Percentiles rank a stretch among this genome's conserved stretches.
Conservation (phyloP, 169 alveolate genomes). For the Cryptosporidium sp. region DNA sequence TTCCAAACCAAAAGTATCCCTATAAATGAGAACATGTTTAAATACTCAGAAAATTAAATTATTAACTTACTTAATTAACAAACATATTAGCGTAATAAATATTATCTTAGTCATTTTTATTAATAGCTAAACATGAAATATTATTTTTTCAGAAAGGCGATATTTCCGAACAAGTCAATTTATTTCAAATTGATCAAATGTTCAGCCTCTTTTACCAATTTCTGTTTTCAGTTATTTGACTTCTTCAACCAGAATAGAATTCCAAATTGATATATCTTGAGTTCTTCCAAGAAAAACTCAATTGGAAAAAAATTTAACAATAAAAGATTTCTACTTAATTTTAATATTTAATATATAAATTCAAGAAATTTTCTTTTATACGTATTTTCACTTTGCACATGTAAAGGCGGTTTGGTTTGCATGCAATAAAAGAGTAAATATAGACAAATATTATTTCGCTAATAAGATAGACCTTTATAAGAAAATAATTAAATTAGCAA, state of each 20-base stretch:
- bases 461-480: background rate
- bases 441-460: background rate
- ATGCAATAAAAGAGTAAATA: constrained; percentile 13
- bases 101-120: background rate
- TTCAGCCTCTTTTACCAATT: background rate
- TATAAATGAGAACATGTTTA: background rate
- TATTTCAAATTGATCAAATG: constrained; percentile 1
- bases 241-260: background rate
- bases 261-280: background rate
- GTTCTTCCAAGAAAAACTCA: background rate
- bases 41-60: background rate
- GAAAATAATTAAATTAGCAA: background rate
- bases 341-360: background rate
- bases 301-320: background rate
- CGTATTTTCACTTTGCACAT: constrained; percentile 27
- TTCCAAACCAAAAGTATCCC: background rate
- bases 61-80: constrained; percentile 9
- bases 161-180: background rate
- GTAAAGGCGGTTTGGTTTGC: constrained; percentile 1
- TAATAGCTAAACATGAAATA: background rate
- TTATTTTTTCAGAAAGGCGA: background rate
- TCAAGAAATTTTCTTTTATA: background rate
- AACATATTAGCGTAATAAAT: background rate
- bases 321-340: background rate
- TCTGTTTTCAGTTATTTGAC: background rate